Evolutionary conservation across 208 protist genomes (phyloP).

Genomic region (Angomonas desouzai): DNA sequence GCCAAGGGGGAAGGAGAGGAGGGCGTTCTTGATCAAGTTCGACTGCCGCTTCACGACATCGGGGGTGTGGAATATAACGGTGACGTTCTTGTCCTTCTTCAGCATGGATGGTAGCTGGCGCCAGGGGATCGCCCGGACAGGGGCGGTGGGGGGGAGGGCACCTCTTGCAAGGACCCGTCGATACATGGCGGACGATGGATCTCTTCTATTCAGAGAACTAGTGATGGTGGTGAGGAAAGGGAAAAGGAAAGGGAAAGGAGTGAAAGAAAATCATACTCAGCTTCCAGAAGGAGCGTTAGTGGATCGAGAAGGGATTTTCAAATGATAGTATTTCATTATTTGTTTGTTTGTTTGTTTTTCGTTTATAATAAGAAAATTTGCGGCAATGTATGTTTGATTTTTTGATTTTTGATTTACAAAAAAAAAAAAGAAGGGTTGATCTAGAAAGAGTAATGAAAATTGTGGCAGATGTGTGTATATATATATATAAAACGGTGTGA

Average conservation of each 20-base stretch:
- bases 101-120: background rate
- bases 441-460: conserved; percentile 4
- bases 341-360: no score
- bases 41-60: background rate
- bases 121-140: conserved; percentile 13
- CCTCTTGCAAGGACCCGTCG: conserved; percentile 47
- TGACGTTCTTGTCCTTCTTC: background rate
- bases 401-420: no score
- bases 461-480: background rate
- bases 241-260: conserved; percentile 13
- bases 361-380: background rate
- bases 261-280: background rate
- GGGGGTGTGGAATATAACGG: background rate
- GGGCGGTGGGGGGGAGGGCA: conserved; percentile 42
- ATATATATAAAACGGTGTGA: background rate
- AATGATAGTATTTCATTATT: no score
- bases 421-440: conserved; percentile 9
- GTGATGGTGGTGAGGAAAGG: background rate
- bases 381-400: background rate
- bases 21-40: no score
- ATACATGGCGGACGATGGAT: conserved; percentile 31
- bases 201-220: background rate
- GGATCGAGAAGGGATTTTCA: no score
- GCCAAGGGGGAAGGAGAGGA: background rate
- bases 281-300: no score